phyloP scores from a whole-genome alignment of 257 asterid genomes.

The Penstemon eatonii region DNA sequence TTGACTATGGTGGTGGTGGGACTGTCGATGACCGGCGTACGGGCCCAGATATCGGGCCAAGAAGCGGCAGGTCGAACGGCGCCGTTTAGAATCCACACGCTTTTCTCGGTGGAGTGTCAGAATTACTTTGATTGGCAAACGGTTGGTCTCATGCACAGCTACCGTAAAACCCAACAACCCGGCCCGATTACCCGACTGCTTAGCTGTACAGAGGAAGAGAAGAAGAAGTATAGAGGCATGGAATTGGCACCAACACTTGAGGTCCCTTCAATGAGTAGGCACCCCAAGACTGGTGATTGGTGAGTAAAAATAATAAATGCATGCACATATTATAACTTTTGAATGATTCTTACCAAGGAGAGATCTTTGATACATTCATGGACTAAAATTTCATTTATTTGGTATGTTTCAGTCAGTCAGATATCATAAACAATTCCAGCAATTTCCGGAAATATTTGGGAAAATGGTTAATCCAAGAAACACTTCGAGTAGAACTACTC shows the following conservation, averaged over 20 bases:
- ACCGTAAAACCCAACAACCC: slow-evolving; percentile 75
- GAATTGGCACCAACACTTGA: slow-evolving; percentile 91
- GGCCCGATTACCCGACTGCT: slow-evolving; percentile 91
- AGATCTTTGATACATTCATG: too few relatives aligned
- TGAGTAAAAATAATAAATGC: slow-evolving; percentile 28
- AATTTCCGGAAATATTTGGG: too few relatives aligned
- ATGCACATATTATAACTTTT: background rate
- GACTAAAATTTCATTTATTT: too few relatives aligned
- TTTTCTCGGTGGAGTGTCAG: slow-evolving; percentile 94
- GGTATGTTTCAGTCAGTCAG: too few relatives aligned
- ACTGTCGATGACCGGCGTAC: slow-evolving; percentile 34
- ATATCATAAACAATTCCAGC: too few relatives aligned
- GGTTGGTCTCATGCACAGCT: slow-evolving; percentile 93
- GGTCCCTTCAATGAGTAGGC: slow-evolving; percentile 91
- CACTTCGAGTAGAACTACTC: too few relatives aligned
- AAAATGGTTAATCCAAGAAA: too few relatives aligned
- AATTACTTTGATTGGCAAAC: slow-evolving; percentile 99
- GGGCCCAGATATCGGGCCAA: slow-evolving; percentile 30
- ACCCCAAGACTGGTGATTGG: slow-evolving; percentile 87
- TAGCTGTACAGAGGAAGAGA: slow-evolving; percentile 83
- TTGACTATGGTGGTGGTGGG: slow-evolving; percentile 32
- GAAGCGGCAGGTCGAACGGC: slow-evolving; percentile 39
- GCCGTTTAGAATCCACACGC: slow-evolving; percentile 85
- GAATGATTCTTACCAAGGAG: too few relatives aligned
- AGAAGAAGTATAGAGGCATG: slow-evolving; percentile 70